Conservation (phyloP, 2,329 filamentous ascomycete species). For the Zelopaecilomyces penicillatus region DNA sequence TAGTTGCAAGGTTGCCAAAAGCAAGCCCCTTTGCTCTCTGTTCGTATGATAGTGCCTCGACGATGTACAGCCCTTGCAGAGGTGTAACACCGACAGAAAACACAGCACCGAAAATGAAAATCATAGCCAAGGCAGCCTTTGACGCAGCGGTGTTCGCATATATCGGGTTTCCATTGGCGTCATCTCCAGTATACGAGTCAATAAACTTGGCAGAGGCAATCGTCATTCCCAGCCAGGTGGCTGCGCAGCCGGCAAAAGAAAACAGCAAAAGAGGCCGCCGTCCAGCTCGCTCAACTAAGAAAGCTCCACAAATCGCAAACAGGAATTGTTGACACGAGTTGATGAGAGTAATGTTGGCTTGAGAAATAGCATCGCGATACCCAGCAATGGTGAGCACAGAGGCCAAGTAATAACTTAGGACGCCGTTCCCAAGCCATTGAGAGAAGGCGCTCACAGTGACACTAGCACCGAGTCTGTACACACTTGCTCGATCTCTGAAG, state of each 20-base stretch:
- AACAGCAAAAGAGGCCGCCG: conserved; percentile 45
- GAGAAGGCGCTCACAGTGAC: conserved; percentile 32
- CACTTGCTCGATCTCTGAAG: conserved; percentile 30
- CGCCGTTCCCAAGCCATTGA: conserved; percentile 37
- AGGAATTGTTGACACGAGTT: conserved; percentile 42
- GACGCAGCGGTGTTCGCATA: conserved; percentile 29
- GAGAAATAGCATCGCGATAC: conserved; percentile 25
- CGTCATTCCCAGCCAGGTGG: conserved; percentile 44
- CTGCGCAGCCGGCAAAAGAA: conserved; percentile 38
- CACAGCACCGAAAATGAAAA: conserved; percentile 46
- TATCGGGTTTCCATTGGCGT: conserved; percentile 18
- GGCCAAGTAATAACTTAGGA: conserved; percentile 40
- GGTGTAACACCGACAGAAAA: conserved; percentile 36
- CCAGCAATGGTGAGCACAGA: conserved; percentile 44
- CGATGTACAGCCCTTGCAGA: conserved; percentile 35
- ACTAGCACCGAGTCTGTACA: conserved; percentile 33
- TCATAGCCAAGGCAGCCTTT: conserved; percentile 40
- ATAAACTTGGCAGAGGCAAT: conserved; percentile 32
- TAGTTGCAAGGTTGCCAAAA: conserved; percentile 34
- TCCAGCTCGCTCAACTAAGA: conserved; percentile 40
- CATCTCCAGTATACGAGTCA: conserved; percentile 21
- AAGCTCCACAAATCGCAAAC: conserved; percentile 40
- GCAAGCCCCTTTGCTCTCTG: conserved; percentile 47
- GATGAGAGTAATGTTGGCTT: conserved; percentile 44
- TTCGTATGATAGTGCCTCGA: conserved; percentile 43